Conservation (phyloP, 352 stramenopile genomes). For the Globisporangium echinulatum region DNA sequence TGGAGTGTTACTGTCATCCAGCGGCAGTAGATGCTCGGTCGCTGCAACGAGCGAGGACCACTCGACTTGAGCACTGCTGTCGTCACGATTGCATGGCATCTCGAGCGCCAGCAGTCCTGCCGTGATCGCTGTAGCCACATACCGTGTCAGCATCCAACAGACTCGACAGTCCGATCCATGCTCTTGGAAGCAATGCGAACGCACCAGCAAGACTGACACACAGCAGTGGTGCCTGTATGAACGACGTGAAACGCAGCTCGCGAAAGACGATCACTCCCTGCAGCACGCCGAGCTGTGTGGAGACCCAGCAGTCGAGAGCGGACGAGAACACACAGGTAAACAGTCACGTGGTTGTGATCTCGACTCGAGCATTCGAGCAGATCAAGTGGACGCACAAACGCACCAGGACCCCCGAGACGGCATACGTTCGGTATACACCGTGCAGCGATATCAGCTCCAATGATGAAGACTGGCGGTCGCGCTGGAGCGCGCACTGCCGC, state of each 20-base stretch:
- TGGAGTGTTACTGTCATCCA: background rate
- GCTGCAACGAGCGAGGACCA: background rate
- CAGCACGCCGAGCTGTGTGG: slow-evolving; percentile 7
- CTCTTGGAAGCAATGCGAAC: background rate
- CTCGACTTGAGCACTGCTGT: background rate
- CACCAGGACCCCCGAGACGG: slow-evolving; percentile 14
- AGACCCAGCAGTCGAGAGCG: background rate
- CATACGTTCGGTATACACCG: slow-evolving; percentile 10
- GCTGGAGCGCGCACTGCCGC: slow-evolving; percentile 7
- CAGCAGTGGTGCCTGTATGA: background rate
- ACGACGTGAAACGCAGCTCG: slow-evolving; percentile 6
- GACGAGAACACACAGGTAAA: background rate
- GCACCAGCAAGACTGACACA: slow-evolving; percentile 6
- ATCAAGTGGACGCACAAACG: background rate
- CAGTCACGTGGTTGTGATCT: background rate
- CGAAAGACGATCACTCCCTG: slow-evolving; percentile 17
- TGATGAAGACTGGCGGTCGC: slow-evolving; percentile 1
- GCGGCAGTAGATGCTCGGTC: slow-evolving; percentile 3
- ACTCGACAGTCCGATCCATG: background rate
- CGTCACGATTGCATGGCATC: background rate
- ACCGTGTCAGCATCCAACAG: background rate
- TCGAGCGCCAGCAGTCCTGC: slow-evolving; percentile 4
- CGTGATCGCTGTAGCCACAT: slow-evolving; percentile 2
- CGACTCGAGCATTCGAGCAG: too few relatives aligned
- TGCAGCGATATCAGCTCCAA: background rate